Conservation (phyloP, 768 basidiomycete species). For the Leccinum variicolor region DNA sequence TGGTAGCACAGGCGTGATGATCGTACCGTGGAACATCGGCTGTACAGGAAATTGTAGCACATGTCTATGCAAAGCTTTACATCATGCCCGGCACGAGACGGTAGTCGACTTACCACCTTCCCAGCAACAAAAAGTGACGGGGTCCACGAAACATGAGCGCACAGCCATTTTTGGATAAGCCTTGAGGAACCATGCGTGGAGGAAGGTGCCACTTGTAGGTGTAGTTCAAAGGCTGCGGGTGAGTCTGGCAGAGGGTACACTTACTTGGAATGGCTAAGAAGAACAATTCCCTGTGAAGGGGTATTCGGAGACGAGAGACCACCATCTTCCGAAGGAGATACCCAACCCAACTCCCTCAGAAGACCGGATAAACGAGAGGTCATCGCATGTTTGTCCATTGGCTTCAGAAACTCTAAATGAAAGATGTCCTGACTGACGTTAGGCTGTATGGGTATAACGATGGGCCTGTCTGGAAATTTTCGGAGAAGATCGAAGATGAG, state of each 20-base stretch:
- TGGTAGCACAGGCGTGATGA: not conserved
- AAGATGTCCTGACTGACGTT: conserved; percentile 87
- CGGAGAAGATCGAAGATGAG: conserved; percentile 58
- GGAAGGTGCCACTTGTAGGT: conserved; percentile 63
- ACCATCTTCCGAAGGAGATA: conserved; percentile 25
- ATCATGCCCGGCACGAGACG: not conserved
- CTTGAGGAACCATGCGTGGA: conserved; percentile 90
- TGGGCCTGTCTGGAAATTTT: conserved; percentile 59
- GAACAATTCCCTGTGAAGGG: conserved; percentile 53
- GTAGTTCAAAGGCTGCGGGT: conserved; percentile 4
- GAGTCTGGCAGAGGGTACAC: conserved; percentile 17
- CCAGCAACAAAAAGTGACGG: conserved; percentile 89
- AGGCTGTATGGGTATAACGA: conserved; percentile 78
- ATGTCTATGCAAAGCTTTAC: conserved; percentile 50
- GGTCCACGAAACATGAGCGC: conserved; percentile 88
- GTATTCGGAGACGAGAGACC: conserved; percentile 4
- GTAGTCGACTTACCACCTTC: conserved; percentile 67
- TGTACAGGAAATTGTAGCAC: conserved; percentile 89
- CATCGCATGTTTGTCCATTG: conserved; percentile 62
- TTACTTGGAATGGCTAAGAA: conserved; percentile 89
- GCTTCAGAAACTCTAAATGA: conserved; percentile 67
- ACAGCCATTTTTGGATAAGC: conserved; percentile 61
- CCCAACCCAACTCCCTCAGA: conserved; percentile 65
- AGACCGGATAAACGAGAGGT: conserved; percentile 54
- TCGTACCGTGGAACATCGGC: conserved; percentile 56